Base-by-base conservation (phyloP, 225 moss, liverwort and hornwort species). In the Polytrichum commune region DNA sequence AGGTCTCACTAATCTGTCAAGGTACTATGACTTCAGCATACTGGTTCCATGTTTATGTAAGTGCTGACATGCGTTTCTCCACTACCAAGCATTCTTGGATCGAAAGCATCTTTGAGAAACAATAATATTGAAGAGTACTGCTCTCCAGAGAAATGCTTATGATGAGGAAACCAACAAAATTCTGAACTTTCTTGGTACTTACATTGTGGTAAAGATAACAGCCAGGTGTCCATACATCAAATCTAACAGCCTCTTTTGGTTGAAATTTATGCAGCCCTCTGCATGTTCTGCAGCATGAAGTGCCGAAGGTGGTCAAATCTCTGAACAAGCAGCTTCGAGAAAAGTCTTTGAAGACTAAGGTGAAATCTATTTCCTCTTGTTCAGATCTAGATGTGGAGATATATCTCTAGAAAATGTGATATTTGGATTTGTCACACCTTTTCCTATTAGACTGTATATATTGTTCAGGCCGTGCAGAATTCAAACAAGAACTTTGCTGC, bases 311-410 rank as follows among this genome's bases (percentile, higher is more conserved):
- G 65, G 90, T 90, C 18, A 90, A 86, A 73, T 79, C 89, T 7
- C 84, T 90, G 8, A 90, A 86, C 80, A 90, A 87, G 62, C 90
- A 90, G 78, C 69, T 87, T 33, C 86, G 84, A 2, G 87, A 90
- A 66, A 84, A 87, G 67, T 87, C 90, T 30, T 78, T 87, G 29
- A 90, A 90, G 76, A 90, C 90, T 24, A 90, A 86, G 90, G 90
- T 87, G 10, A 70, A 67, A 8, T 57, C 27, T 16, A 53, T 5
- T 20, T 24, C 38, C 25, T 53, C 54, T 53, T 68, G 54, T 55
- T 24, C 23, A 54, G 53, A 54, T 68, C 46, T 46, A 46, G 46
- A 3, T 66, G 66, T 66, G 33, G 24, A 66, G 5, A 3, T 19
- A 30, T 22, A 19, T 5, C 8, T 8, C 62, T 60, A 20, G 38